phyloP scores from a whole-genome alignment of 225 moss, liverwort and hornwort genomes.

The Polytrichum formosum region DNA sequence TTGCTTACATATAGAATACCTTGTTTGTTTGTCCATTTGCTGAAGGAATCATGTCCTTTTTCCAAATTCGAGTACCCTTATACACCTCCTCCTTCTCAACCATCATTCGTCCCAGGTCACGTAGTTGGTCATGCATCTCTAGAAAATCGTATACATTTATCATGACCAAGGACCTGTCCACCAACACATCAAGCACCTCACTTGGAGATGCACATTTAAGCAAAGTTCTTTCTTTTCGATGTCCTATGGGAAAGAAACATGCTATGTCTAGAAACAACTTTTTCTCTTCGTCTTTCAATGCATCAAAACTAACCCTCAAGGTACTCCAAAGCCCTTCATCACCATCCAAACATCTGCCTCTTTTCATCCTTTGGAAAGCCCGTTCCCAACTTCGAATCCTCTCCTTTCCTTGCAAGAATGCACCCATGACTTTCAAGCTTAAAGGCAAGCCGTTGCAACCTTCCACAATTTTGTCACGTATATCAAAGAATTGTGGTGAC shows the following conservation, averaged over 20 bases:
- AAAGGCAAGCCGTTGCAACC: not conserved
- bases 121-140: not conserved
- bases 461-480: not conserved
- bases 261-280: not conserved
- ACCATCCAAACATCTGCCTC: not conserved
- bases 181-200: not conserved
- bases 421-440: slow-evolving; percentile 4
- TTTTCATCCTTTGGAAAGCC: slow-evolving; percentile 4
- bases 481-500: not conserved
- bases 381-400: not conserved
- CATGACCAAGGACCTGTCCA: not conserved
- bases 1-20: too few species aligned
- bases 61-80: too few species aligned
- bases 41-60: too few species aligned
- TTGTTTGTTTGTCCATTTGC: too few species aligned
- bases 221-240: not conserved
- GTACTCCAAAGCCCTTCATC: not conserved
- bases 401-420: not conserved
- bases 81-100: too few species aligned
- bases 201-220: not conserved
- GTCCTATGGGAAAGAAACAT: not conserved
- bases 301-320: not conserved
- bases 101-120: too few species aligned
- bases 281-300: not conserved
- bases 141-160: not conserved